Conservation (phyloP, 2,329 filamentous ascomycete species). For the Alternaria brassicicola region DNA sequence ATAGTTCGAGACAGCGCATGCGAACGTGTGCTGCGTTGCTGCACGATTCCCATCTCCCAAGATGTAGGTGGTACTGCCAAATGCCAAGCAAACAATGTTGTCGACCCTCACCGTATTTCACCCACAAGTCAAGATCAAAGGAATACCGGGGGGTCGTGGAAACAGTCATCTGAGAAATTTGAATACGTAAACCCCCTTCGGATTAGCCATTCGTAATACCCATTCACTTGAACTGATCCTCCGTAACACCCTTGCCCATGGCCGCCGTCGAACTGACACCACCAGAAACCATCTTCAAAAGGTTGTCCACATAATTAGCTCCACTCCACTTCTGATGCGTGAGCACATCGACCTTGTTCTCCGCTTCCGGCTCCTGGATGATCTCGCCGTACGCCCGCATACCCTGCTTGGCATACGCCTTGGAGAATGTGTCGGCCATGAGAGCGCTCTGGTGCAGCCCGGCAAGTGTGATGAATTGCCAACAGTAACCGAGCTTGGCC, state of each 20-base stretch:
- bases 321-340: constrained; percentile 99
- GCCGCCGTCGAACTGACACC: constrained; percentile 90
- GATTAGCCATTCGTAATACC: too few species aligned
- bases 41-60: neutral
- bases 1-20: neutral
- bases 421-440: constrained; percentile 86
- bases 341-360: constrained; percentile 86
- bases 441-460: constrained; percentile 95
- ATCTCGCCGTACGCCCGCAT: constrained; percentile 98
- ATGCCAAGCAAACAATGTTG: constrained; percentile 10
- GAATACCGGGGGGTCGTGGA: neutral
- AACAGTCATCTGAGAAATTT: neutral
- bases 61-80: neutral
- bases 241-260: constrained; percentile 97
- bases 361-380: constrained; percentile 98
- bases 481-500: constrained; percentile 89
- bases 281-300: constrained; percentile 96
- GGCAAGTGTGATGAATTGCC: constrained; percentile 99
- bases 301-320: constrained; percentile 90
- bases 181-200: neutral
- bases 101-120: neutral
- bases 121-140: neutral
- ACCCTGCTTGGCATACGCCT: constrained; percentile 77
- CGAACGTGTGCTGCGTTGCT: neutral
- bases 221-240: constrained; percentile 83